Evolutionary conservation across 176 grass and related monocot genomes (phyloP), one percentile per base, ranked within the genome.

Genomic region (Paspalum notatum): DNA sequence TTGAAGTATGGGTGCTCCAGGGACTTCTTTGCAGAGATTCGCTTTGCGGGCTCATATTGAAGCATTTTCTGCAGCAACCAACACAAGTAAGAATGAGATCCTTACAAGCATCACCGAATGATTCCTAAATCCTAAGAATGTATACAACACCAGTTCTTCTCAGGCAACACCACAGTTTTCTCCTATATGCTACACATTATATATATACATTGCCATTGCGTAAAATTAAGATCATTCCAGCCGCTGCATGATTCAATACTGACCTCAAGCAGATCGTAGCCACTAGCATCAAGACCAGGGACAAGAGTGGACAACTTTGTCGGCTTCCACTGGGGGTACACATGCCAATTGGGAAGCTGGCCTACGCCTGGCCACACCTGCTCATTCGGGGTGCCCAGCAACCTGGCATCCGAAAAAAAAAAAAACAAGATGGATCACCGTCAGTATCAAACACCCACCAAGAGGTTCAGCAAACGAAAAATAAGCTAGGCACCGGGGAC

Each of bases 351-450:
- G 3, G 87, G 79, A 38, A 99, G 83, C 82, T 95, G 93, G 89
- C 69, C 61, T 8, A 99, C 79, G 75, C 97, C 97, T 56, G 93
- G 97, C 97, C 97, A 99, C 62, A 93, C 20, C 43, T 87, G 48
- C 68, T 99, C 96, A 83, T 88, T 99, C 13, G 96, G 96, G 51
- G 96, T 99, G 25, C 96, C 96, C 55, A 99, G 63, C 72, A 99
- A 68, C 84, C 93, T 99, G 84, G 8, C 66, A 83, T 63, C 18
- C 44, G 0, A 9, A 8, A 12, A 21, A 21, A 21, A 21, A 16
- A 42, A 20, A 49, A 64, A 45, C 49, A 72, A 40, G 14, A 73
- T 41, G 59, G 18, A 76, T 20, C 74, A 44, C 43, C 26, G 8
- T 72, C 10, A 57, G 69, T 7, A 57, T 63, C 22, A 20, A 21